Conservation (phyloP, 1,284 basidiomycete genomes). For the Singerocomus inundabilis region DNA sequence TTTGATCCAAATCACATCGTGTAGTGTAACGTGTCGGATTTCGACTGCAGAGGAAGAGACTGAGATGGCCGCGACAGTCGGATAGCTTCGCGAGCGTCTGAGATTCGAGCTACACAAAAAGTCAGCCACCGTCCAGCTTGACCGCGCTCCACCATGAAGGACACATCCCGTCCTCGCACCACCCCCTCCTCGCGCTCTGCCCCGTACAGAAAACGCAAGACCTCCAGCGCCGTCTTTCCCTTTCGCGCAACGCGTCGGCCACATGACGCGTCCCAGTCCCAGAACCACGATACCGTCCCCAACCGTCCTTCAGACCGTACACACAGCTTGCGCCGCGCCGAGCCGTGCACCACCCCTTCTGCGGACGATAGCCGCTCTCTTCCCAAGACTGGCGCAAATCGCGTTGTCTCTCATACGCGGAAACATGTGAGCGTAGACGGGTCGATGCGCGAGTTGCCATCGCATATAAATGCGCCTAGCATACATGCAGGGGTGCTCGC, state of each 20-base stretch:
- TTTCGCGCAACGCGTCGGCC: conserved; percentile 11
- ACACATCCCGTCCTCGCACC: conserved; percentile 21
- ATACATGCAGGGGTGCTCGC: conserved; percentile 10
- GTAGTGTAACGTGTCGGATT: neutral
- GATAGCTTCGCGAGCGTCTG: conserved; percentile 6
- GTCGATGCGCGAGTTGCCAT: conserved; percentile 4
- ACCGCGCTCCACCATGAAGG: conserved; percentile 25
- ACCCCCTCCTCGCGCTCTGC: conserved; percentile 8
- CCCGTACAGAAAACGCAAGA: conserved; percentile 23
- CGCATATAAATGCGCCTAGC: conserved; percentile 3
- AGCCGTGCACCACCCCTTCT: neutral
- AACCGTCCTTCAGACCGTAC: conserved; percentile 8
- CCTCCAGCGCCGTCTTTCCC: conserved; percentile 5
- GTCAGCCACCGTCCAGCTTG: conserved; percentile 19
- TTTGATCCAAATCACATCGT: neutral
- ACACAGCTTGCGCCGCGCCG: neutral
- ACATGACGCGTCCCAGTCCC: conserved; percentile 11
- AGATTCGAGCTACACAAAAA: neutral
- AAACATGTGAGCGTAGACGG: conserved; percentile 1
- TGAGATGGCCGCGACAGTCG: conserved; percentile 12
- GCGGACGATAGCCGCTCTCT: conserved; percentile 1
- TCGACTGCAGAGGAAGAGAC: neutral
- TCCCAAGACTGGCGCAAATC: conserved; percentile 10
- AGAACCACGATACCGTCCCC: neutral
- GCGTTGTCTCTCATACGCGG: conserved; percentile 1